A percentile compares a stretch with the other conserved stretches of the same genome.
Evolutionary conservation across 805 yeast species (phyloP).

Genomic region (Pichia ethanolica): DNA sequence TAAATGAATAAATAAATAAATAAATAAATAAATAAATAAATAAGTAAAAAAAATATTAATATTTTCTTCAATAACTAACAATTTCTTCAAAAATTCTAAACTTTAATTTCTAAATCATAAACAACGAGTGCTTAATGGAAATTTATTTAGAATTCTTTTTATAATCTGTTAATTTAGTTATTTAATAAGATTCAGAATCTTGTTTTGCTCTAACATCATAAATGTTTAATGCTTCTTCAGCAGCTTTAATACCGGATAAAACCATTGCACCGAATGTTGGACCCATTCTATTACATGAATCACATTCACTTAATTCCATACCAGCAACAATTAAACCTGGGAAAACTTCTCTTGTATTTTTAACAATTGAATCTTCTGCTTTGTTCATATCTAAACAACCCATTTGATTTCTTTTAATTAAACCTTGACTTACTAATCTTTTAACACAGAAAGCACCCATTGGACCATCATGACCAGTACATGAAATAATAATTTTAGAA

Average conservation of each 20-base stretch:
- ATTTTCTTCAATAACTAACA: too few species aligned
- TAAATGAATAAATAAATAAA: too few species aligned
- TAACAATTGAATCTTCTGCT: slow-evolving; percentile 71
- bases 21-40: too few species aligned
- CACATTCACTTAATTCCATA: slow-evolving; percentile 74
- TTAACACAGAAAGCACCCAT: slow-evolving; percentile 76
- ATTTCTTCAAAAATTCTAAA: too few species aligned
- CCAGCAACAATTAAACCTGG: slow-evolving; percentile 65
- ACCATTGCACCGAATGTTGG: slow-evolving; percentile 83
- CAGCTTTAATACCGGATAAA: slow-evolving; percentile 72
- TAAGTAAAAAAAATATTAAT: too few species aligned
- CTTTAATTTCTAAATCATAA: too few species aligned
- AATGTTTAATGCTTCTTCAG: slow-evolving; percentile 38
- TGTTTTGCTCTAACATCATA: slow-evolving; percentile 24
- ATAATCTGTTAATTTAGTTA: too few species aligned
- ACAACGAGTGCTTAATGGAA: too few species aligned
- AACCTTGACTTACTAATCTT: slow-evolving; percentile 49
- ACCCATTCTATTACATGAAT: slow-evolving; percentile 77
- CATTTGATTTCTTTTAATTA: slow-evolving; percentile 51
- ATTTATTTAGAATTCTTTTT: too few species aligned
- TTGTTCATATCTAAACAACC: slow-evolving; percentile 72
- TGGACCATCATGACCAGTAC: slow-evolving; percentile 80
- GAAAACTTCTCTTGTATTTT: slow-evolving; percentile 55
- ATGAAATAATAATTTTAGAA: slow-evolving; percentile 53
- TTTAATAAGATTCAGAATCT: not conserved